Conservation (phyloP, 306 rosid genomes). For the Sesbania bispinosa region DNA sequence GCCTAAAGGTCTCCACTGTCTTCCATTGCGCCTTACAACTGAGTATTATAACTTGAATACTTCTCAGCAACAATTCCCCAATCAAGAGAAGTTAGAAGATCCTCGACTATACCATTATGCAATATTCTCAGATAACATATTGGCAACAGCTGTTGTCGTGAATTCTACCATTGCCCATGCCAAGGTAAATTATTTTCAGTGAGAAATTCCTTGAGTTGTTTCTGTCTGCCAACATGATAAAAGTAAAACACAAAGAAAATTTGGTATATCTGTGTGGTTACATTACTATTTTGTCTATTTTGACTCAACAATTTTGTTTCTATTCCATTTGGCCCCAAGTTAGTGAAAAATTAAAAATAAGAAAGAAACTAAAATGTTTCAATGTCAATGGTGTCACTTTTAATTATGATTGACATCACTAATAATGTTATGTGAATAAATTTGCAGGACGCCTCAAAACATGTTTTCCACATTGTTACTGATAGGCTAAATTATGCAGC, state of each 20-base stretch:
- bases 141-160: slow-evolving; percentile 88
- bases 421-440: slow-evolving; percentile 18
- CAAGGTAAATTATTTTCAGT: slow-evolving; percentile 43
- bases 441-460: slow-evolving; percentile 71
- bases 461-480: slow-evolving; percentile 89
- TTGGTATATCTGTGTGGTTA: background rate
- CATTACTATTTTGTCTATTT: background rate
- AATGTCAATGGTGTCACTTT: background rate
- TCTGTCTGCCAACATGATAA: slow-evolving; percentile 6
- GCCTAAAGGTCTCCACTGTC: slow-evolving; percentile 96
- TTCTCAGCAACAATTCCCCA: slow-evolving; percentile 64
- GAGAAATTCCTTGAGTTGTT: background rate
- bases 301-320: background rate
- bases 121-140: slow-evolving; percentile 81
- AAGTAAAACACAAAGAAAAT: background rate
- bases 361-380: background rate
- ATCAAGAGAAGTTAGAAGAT: slow-evolving; percentile 72
- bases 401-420: slow-evolving; percentile 20
- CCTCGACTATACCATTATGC: slow-evolving; percentile 80
- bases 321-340: background rate
- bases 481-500: slow-evolving; percentile 97
- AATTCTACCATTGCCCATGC: slow-evolving; percentile 73
- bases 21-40: slow-evolving; percentile 92
- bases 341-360: background rate
- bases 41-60: slow-evolving; percentile 73